Conservation (phyloP, 768 basidiomycete species). For the Boletus subparvulus region DNA sequence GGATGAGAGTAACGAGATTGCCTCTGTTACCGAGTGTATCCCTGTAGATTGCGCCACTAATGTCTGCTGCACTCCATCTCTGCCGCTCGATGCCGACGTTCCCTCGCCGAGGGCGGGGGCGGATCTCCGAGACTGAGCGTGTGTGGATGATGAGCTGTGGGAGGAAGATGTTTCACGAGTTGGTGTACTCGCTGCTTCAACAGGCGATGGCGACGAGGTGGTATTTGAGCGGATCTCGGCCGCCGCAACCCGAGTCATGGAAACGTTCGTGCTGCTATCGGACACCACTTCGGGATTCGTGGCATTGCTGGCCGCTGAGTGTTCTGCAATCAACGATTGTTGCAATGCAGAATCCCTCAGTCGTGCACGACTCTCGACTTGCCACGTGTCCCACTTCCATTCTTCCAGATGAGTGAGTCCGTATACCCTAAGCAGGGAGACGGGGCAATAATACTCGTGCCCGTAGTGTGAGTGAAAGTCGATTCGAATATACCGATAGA, state of each 20-base stretch:
- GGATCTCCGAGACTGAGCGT: background rate
- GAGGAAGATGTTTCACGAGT: background rate
- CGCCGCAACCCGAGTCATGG: background rate
- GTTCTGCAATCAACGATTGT: conserved; percentile 25
- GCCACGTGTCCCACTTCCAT: conserved; percentile 91
- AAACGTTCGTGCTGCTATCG: conserved; percentile 3
- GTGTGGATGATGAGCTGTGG: background rate
- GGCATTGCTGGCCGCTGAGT: background rate
- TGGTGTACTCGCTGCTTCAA: background rate
- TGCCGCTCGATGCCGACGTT: background rate
- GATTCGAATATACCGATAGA: conserved; percentile 92
- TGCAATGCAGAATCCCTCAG: conserved; percentile 32
- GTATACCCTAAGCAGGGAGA: conserved; percentile 89
- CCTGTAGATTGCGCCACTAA: background rate
- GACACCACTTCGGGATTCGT: background rate
- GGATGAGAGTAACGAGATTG: conserved; percentile 20
- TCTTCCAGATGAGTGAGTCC: conserved; percentile 95
- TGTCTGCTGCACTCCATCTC: background rate
- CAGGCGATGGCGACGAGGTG: background rate
- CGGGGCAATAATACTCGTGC: conserved; percentile 93
- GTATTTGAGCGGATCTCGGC: background rate
- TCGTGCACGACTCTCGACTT: conserved; percentile 60
- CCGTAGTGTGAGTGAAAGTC: conserved; percentile 94
- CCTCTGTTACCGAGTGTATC: conserved; percentile 19
- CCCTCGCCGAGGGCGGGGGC: background rate